Conservation (phyloP, 768 basidiomycete genomes). For the Nidula microcarpa region DNA sequence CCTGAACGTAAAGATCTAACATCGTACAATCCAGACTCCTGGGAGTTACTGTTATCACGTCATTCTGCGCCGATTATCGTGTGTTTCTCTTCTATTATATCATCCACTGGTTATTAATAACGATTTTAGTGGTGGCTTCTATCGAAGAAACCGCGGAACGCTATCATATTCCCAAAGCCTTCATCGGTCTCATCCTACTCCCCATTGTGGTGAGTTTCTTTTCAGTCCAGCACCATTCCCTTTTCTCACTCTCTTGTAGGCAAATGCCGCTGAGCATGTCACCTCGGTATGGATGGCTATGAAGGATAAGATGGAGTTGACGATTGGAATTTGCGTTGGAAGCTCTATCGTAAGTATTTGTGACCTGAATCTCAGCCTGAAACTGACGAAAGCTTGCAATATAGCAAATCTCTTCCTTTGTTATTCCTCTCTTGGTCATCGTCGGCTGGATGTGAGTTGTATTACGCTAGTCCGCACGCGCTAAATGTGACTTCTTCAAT, state of each 20-base stretch:
- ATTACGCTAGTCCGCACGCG: constrained; percentile 10
- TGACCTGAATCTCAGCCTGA: background rate
- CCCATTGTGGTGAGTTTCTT: constrained; percentile 69
- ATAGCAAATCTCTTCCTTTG: constrained; percentile 84
- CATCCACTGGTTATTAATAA: background rate
- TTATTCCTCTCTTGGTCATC: constrained; percentile 84
- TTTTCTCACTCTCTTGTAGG: constrained; percentile 27
- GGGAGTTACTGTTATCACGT: constrained; percentile 72
- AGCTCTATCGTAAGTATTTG: constrained; percentile 66
- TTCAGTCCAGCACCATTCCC: background rate
- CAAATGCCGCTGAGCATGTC: constrained; percentile 84
- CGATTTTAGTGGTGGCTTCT: constrained; percentile 69
- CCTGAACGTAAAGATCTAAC: background rate
- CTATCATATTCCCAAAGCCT: constrained; percentile 77
- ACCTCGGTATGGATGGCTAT: constrained; percentile 88
- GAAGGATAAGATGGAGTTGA: constrained; percentile 61
- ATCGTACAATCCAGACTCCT: constrained; percentile 45
- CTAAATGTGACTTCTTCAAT: constrained; percentile 1
- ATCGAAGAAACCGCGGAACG: constrained; percentile 88
- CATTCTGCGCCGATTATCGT: constrained; percentile 89
- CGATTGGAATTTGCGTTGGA: constrained; percentile 78
- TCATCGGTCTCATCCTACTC: constrained; percentile 84
- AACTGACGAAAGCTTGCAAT: background rate
- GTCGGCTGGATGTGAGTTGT: constrained; percentile 78
- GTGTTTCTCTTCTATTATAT: constrained; percentile 21